A percentile compares a stretch with the other conserved stretches of the same genome.
phyloP scores from a whole-genome alignment of 192 early-diverging fungal species.

The Diversispora eburnea region DNA sequence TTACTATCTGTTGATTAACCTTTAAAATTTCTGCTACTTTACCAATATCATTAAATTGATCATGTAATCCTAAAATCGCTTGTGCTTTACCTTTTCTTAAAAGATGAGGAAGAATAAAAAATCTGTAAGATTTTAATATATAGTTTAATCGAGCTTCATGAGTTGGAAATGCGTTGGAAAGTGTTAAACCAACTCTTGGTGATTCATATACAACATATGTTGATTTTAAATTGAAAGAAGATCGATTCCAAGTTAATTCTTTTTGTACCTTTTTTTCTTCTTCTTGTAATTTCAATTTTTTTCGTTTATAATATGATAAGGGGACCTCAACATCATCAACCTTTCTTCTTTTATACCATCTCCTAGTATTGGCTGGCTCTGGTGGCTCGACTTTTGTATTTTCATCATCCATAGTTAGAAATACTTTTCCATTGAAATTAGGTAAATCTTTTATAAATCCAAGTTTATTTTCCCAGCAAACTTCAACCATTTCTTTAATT shows the following conservation, averaged over 20 bases:
- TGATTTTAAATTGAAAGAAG: background rate
- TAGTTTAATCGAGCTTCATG: background rate
- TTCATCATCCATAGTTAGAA: background rate
- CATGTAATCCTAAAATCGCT: constrained; percentile 14
- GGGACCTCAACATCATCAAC: background rate
- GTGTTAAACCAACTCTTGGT: constrained; percentile 19
- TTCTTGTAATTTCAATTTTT: background rate
- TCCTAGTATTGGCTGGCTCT: background rate
- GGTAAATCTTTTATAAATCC: constrained; percentile 3
- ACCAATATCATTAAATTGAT: constrained; percentile 5
- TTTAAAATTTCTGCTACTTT: constrained; percentile 16
- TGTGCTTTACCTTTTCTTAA: constrained; percentile 23
- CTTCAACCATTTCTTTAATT: constrained; percentile 21
- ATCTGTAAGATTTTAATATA: constrained; percentile 27
- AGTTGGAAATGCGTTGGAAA: background rate
- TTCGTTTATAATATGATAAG: background rate
- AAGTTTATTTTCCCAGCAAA: constrained; percentile 14
- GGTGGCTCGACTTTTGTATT: background rate
- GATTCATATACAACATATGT: constrained; percentile 10
- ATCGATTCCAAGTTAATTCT: background rate
- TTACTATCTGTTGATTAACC: background rate
- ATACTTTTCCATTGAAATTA: constrained; percentile 17
- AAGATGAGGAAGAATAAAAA: constrained; percentile 19
- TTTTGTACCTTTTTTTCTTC: background rate
- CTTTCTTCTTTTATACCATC: too few species aligned